phyloP scores from a whole-genome alignment of 495 filamentous ascomycete species.

The Xylaria castorea region DNA sequence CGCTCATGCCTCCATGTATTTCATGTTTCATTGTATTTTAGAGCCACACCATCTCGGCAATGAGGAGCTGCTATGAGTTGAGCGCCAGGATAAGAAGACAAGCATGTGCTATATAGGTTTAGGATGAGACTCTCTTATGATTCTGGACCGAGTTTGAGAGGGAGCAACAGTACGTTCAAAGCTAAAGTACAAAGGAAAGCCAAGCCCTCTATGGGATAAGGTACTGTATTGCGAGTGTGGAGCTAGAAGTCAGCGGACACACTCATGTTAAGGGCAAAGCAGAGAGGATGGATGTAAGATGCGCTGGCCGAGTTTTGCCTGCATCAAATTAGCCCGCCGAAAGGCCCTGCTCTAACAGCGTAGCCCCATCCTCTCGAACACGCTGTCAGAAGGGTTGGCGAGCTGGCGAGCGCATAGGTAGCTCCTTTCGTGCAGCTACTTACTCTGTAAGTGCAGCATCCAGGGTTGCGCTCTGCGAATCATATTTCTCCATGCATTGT shows the following conservation, averaged over 20 bases:
- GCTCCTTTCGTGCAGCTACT: constrained; percentile 34
- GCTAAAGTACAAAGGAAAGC: background rate
- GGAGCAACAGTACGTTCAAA: background rate
- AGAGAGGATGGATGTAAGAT: constrained; percentile 39
- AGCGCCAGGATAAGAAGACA: background rate
- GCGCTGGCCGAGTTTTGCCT: constrained; percentile 46
- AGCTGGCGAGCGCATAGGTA: constrained; percentile 32
- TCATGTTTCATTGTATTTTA: constrained; percentile 29
- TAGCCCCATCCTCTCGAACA: constrained; percentile 40
- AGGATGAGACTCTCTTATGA: background rate
- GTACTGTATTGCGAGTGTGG: constrained; percentile 31
- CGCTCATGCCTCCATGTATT: constrained; percentile 19
- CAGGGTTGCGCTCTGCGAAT: constrained; percentile 43
- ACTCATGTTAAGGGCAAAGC: constrained; percentile 26
- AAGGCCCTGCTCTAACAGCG: constrained; percentile 38
- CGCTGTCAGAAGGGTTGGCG: constrained; percentile 35
- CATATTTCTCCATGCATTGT: constrained; percentile 33
- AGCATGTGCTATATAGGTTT: background rate
- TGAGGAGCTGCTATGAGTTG: constrained; percentile 15
- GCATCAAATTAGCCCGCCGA: constrained; percentile 45
- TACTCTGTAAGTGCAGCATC: constrained; percentile 40
- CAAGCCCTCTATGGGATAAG: constrained; percentile 26
- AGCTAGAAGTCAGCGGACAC: constrained; percentile 16
- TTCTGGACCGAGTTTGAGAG: background rate
- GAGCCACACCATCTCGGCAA: constrained; percentile 28